Evolutionary conservation across 106 monocot species (phyloP), one percentile per base, ranked within the genome.

Genomic region (Dendrobium nobile): DNA sequence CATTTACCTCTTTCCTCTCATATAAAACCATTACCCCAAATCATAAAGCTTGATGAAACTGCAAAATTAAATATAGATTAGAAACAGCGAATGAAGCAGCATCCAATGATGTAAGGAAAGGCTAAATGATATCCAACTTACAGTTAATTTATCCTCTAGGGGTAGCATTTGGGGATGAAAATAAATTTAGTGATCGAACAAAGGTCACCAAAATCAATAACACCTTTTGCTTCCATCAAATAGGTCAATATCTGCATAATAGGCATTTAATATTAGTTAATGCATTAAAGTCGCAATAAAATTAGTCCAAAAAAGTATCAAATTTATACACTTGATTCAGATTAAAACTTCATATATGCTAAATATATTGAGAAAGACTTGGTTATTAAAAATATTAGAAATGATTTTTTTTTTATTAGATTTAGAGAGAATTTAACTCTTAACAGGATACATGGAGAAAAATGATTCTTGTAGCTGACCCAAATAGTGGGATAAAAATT

Each of bases 31-130:
- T 88, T 87, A 55, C 80, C 78, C 88, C 87, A 96, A 75, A 87
- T 96, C 96, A 87, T 96, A 93, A 28, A 96, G 88, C 85, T 83
- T 93, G 85, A 96, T 68, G 93, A 96, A 79, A 96, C 96, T 96
- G 90, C 80, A 86, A 78, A 79, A 64, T 67, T 22, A 75, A 47
- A 54, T 13, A 54, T 1, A 68, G 19, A n/a, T 22, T 61, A 7
- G n/a, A 61, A n/a, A 61, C 22, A 61, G 1, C n/a, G 37, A 22
- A 24, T 7, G 9, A 45, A 59, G 15, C 28, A 56, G 26, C 10
- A 11, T 19, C 26, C 13, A 41, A 48, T 47, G 41, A 5, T 6
- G 55, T 18, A 77, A 27, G 79, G 0, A n/a, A 33, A 56, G 44
- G 33, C 16, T 44, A n/a, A 15, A 82, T 43, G 10, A 54, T 78